A percentile compares a stretch with the other conserved stretches of the same genome.
These are phyloP conservation scores for Dendrobium nobile DNA, from an alignment of 106 monocot species.

Conservation along the genomic window DNA sequence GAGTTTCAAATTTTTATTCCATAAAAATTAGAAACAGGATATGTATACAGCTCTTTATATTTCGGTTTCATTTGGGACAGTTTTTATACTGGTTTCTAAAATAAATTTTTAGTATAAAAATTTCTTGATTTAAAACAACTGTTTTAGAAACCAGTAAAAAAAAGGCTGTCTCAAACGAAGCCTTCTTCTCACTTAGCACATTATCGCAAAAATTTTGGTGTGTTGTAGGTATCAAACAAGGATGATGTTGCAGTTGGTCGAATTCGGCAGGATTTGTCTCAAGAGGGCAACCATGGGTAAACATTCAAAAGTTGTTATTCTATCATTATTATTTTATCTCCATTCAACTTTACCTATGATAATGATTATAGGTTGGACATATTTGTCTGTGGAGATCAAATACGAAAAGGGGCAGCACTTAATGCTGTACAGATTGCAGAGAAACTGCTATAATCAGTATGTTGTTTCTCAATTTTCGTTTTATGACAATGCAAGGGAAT, in stretches of 20 bases:
- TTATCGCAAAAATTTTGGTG: neutral
- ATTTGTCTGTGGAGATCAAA: conserved; percentile 98
- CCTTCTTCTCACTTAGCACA: neutral
- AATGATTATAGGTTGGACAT: conserved; percentile 64
- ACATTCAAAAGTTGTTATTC: neutral
- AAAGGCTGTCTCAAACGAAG: no score
- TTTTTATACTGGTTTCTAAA: no score
- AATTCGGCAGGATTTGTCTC: conserved; percentile 86
- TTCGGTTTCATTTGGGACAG: no score
- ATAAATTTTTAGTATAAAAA: no score
- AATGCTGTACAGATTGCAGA: conserved; percentile 98
- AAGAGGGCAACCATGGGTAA: conserved; percentile 85
- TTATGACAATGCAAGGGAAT: neutral
- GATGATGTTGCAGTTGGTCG: conserved; percentile 98
- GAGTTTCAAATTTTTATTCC: no score
- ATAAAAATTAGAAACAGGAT: no score
- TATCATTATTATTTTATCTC: neutral
- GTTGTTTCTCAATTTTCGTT: neutral
- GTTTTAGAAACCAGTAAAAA: neutral
- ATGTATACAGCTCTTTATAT: no score
- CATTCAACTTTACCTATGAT: neutral
- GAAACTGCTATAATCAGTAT: conserved; percentile 46
- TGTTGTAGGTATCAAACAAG: conserved; percentile 74
- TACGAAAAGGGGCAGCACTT: conserved; percentile 96
- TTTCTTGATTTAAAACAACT: no score